phyloP scores from a whole-genome alignment of 257 asterid species.

The Vinca minor region DNA sequence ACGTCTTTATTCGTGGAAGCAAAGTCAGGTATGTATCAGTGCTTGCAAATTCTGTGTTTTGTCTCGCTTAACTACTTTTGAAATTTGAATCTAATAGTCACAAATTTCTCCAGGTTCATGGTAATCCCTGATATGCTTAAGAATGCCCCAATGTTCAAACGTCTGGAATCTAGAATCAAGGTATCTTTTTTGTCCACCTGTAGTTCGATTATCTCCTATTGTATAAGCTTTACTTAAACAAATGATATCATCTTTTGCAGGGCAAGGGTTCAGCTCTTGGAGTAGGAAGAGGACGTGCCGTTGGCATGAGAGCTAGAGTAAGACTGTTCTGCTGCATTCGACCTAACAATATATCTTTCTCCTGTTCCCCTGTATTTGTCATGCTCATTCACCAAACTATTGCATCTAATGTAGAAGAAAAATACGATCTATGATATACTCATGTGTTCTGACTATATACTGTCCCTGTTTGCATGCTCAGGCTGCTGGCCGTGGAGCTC shows the following conservation, averaged over 20 bases:
- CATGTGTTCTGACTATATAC: not conserved
- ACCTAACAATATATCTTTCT: not conserved
- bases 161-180: slow-evolving; percentile 92
- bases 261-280: slow-evolving; percentile 94
- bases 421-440: too few relatives aligned
- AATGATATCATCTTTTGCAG: slow-evolving; percentile 32
- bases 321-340: slow-evolving; percentile 11
- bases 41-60: not conserved
- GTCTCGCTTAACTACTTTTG: slow-evolving; percentile 2
- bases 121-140: slow-evolving; percentile 97
- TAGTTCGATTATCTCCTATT: slow-evolving; percentile 1
- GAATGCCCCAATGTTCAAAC: slow-evolving; percentile 98
- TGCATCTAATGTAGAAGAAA: not conserved
- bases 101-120: slow-evolving; percentile 66
- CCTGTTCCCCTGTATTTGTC: not conserved
- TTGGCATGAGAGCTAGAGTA: slow-evolving; percentile 94
- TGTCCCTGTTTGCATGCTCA: slow-evolving; percentile 57
- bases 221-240: slow-evolving; percentile 17
- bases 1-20: slow-evolving; percentile 95
- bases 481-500: slow-evolving; percentile 82
- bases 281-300: slow-evolving; percentile 97
- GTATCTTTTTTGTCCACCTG: slow-evolving; percentile 27
- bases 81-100: not conserved
- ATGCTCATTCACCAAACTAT: not conserved
- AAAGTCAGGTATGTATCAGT: slow-evolving; percentile 62